Base-by-base conservation (phyloP, 2,329 filamentous ascomycete genomes). In the Karstenula rhodostoma region DNA sequence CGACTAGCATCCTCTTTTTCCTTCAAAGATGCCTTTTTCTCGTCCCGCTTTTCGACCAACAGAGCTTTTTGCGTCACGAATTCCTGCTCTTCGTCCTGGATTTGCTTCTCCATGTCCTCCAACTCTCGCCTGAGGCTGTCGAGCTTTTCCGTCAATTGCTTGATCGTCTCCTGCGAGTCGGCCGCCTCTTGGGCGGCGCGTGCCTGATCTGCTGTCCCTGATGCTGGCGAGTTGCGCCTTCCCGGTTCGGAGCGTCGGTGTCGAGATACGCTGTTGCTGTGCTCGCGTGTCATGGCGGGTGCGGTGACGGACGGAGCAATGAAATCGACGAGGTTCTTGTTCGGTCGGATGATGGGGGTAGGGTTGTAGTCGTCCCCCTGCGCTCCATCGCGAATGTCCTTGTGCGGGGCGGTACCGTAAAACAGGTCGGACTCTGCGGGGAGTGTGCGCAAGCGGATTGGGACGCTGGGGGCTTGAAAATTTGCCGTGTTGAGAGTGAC, bases 1-100 rank as follows among this genome's bases (percentile, higher is more conserved):
- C 92, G 89, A 51, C 93, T 97, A 53, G 89, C 91, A 71, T 96
- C 93, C 66, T 98, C 94, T 76, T 96, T 97, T 72, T 96, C 92
- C 74, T 92, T 95, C 56, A 95, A 83, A 22, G 89, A 85, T 63
- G 90, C 89, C 70, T 86, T 89, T 75, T 97, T 88, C 53, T 90
- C 86, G 66, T 96, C 92, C 61, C 92, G 90, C 70, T 96, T 92
- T 60, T 88, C 88, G 57, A 89, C 87, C 33, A 97, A 67, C 12
- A 80, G 76, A 1, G 76, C 76, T 61, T 82, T 83, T 32, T 77
- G 73, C 1, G 73, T 73, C 50, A 78, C 70, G 58, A 83, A 84
- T 50, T 85, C 83, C 44, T 84, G 82, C 60, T 86, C 84, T 46
- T 85, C 84, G 42, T 87, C 90, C 19, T 84, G 82, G 25, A 91